Base-by-base conservation (phyloP, 805 yeast species). In the Kluyveromyces wickerhamii region DNA sequence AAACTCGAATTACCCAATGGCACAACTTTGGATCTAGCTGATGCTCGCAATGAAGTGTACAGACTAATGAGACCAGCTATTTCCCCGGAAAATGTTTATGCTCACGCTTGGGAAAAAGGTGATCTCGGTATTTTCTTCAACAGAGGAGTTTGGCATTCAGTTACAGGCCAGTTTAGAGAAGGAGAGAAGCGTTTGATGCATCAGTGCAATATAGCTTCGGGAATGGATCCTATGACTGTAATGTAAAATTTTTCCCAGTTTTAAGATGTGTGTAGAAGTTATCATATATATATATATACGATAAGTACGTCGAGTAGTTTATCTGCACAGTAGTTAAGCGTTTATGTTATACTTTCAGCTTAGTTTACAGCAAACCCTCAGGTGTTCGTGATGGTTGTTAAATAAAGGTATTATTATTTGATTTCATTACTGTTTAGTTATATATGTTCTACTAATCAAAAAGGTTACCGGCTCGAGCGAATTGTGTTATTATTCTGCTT, bases 141-240 rank as follows among this genome's bases (percentile, higher is more conserved):
- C 67, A 71, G 89, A 55, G 95, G 95, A 28, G 88, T 86, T 8
- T 82, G 89, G 81, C 95, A 86, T 55, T 76, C 89, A 2, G 95
- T 86, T 21, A 85, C 95, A 11, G 94, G 95, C 34, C 94, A 85
- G 59, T 79, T 86, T 60, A 77, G 72, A 13, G 70, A 71, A 13
- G 84, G 80, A 31, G 92, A 85, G 53, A 75, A 73, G 49, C 73
- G 95, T 59, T 66, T 86, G 52, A 85, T 86, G 94, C 95, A 86
- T 54, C 95, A 86, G 63, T 86, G 95, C 63, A 86, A 86, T 62
- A 82, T 86, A 55, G 94, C 95, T 14, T 74, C 85, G 52, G 88
- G 86, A 7, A 44, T 52, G 11, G 89, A 81, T 51, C 94, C 95
- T 3, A 54, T 61, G 9, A 41, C 42, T 22, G 22, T 39, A 24